These are phyloP conservation scores for Daldinia decipiens DNA, from an alignment of 495 filamentous ascomycete genomes.

Conservation along the genomic window DNA sequence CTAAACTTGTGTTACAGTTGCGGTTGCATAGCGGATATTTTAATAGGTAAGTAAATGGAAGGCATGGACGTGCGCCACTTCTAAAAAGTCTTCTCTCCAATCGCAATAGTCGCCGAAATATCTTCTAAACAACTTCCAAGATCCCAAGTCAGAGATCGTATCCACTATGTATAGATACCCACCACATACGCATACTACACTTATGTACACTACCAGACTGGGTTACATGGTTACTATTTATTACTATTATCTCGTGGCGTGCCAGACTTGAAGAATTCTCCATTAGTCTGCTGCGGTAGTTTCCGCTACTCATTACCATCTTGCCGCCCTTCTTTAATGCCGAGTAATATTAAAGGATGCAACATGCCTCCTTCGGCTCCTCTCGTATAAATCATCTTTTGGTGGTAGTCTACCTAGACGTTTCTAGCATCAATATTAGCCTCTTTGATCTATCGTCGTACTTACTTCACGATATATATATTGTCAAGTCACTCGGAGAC, in stretches of 20 bases:
- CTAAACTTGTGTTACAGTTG: not conserved
- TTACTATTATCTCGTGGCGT: not conserved
- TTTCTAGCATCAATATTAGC: not conserved
- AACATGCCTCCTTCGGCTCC: not conserved
- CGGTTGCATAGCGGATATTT: conserved; percentile 6
- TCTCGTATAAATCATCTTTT: not conserved
- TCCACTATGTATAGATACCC: conserved; percentile 1
- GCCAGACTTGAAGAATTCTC: not conserved
- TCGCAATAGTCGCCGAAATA: conserved; percentile 26
- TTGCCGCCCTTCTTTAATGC: not conserved
- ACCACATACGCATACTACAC: not conserved
- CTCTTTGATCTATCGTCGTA: not conserved
- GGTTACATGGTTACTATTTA: not conserved
- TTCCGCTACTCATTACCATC: not conserved
- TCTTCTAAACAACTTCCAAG: conserved; percentile 10
- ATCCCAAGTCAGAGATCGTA: not conserved
- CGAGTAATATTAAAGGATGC: not conserved
- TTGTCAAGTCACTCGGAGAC: not conserved
- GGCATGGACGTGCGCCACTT: not conserved
- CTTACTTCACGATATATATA: not conserved
- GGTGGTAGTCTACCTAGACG: not conserved
- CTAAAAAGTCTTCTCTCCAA: conserved; percentile 9
- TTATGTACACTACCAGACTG: too few relatives aligned
- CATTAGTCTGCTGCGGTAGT: not conserved
- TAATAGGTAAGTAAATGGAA: not conserved